Conservation (phyloP, 345 rosid genomes). For the Euphorbia lathyris region DNA sequence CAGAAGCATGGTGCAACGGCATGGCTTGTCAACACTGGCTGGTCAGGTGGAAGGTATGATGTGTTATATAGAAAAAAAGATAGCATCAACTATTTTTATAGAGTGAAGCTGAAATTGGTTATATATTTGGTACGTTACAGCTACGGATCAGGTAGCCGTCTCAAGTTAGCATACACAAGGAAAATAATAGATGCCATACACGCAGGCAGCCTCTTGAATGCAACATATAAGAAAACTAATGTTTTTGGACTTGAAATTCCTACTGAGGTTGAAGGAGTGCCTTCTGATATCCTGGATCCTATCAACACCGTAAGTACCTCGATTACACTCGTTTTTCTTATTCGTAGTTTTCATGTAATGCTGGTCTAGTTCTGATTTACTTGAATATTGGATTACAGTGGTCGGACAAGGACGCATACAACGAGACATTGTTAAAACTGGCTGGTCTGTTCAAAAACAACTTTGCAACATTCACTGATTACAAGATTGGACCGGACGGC, state of each 20-base stretch:
- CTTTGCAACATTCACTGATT: conserved; percentile 65
- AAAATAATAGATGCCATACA: conserved; percentile 91
- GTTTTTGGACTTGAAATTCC: conserved; percentile 90
- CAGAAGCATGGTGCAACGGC: conserved; percentile 91
- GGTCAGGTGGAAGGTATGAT: conserved; percentile 94
- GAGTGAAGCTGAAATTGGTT: not conserved
- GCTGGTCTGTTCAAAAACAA: conserved; percentile 83
- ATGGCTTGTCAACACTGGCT: conserved; percentile 97
- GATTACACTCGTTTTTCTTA: not conserved
- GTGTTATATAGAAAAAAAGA: not conserved
- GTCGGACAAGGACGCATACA: conserved; percentile 75
- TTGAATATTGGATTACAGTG: conserved; percentile 46
- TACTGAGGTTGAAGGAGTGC: conserved; percentile 68
- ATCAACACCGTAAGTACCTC: conserved; percentile 57
- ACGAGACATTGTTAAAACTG: conserved; percentile 72
- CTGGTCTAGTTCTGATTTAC: not conserved
- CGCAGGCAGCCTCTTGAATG: conserved; percentile 68
- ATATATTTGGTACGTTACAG: conserved; percentile 31
- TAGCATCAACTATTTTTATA: not conserved
- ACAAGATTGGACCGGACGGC: conserved; percentile 74
- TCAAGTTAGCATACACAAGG: conserved; percentile 78
- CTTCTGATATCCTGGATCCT: conserved; percentile 81
- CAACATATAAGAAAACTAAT: conserved; percentile 62
- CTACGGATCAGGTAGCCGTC: conserved; percentile 78
- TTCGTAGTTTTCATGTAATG: not conserved